Base-by-base conservation (phyloP, 345 rosid genomes). In the Arabis alpina region DNA sequence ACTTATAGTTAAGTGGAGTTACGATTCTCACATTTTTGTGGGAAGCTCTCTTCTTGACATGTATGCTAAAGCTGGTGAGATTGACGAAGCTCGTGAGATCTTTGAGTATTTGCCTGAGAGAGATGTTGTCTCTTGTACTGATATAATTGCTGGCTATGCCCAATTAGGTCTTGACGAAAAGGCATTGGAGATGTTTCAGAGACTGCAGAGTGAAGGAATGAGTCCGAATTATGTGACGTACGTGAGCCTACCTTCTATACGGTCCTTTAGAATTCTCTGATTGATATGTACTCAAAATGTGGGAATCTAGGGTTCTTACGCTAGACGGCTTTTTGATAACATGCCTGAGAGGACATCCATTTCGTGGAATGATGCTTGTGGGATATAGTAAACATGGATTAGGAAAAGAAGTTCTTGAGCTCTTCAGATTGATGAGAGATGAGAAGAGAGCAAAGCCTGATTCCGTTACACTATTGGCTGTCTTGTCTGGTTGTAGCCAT, bases 11-110 rank as follows among this genome's bases (percentile, higher is more conserved):
- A 93, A 87, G 81, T 80, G 77, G 43, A 84, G 51, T 68, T 86
- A 76, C 58, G 85, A 84, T 61, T 72, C 87, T 54, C 84, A 88
- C 54, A 81, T 87, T 42, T 90, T 77, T 66, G 97, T 90, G 3
- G 98, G 98, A 36, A 90, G 97, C 76, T 93, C 98, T 56, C 96
- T 93, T 40, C 93, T 93, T 64, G 96, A 93, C 80, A 87, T 90
- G 97, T 93, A 93, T 74, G 96, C 96, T 11, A 90, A 93, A 83
- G 85, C 87, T 59, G 91, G 96, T 63, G 77, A 82, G 68, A 86
- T 90, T 63, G 80, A 66, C 42, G 97, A 93, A 76, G 97, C 98
- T 73, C 84, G 78, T n/a, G 79, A 67, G 72, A 74, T 90, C 70
- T 93, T 90, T 23, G 84, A 93, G 3, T 76, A 84, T 81, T 56